Base-by-base conservation (phyloP, 2,329 filamentous ascomycete species). In the Alternaria panax region DNA sequence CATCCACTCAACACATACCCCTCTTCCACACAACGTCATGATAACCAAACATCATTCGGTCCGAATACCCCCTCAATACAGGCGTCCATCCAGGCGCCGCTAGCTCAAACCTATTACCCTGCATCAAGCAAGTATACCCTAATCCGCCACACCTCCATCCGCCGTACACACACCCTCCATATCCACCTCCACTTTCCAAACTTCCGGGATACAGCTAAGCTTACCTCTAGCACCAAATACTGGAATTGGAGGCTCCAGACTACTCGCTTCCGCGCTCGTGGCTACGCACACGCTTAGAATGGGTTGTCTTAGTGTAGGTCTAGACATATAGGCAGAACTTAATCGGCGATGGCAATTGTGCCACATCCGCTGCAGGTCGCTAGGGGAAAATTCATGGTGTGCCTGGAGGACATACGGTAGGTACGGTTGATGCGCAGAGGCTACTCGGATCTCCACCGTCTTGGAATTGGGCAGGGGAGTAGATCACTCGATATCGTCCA, bases 311-410 rank as follows among this genome's bases (percentile, higher is more conserved):
- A 48, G 45, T 48, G 28, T 48, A 36, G 30, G 30, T 22, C 30
- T 48, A 25, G 45, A 34, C n/a, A 48, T 24, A 20, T 25, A 25
- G 45, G 30, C 20, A 36, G 20, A 48, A 48, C 30, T 24, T 22
- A 48, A 48, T 48, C 45, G 45, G 45, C 30, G 45, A 48, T 48
- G 14, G 45, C 30, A 48, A 22, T 48, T 48, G 45, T 30, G 45
- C 45, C 45, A 48, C 45, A 34, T 9, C 45, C 45, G 30, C 16
- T 34, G 45, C 45, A 30, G 45, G 45, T 48, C 20, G 45, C 36
- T 24, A 24, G 38, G 3, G 12, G 20, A 16, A 41, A 20, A 41
- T 41, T 28, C 18, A 40, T 11, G 38, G 38, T 16, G 16, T 27
- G 8, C 20, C 38, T 41, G 12, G 5, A 24, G 2, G 20, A 5